Evolutionary conservation across 768 basidiomycete genomes (phyloP).

Genomic region (Leccinellum rugosiceps): DNA sequence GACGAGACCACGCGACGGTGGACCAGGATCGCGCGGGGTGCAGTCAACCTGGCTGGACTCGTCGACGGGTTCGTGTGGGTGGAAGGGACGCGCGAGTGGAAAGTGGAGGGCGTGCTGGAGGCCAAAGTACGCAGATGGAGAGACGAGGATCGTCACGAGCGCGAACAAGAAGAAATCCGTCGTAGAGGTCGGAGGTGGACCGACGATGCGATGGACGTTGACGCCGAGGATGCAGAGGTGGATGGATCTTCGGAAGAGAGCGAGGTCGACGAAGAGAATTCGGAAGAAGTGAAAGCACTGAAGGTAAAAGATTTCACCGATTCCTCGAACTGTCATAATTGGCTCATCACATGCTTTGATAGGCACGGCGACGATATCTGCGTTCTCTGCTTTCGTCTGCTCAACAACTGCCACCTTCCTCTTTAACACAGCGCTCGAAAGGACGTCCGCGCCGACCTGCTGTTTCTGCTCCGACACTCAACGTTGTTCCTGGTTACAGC

Average conservation of each 20-base stretch:
- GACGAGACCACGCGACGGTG: slow-evolving; percentile 57
- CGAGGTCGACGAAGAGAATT: slow-evolving; percentile 64
- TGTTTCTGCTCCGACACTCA: slow-evolving; percentile 41
- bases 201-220: slow-evolving; percentile 72
- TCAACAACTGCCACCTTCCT: slow-evolving; percentile 29
- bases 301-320: slow-evolving; percentile 50
- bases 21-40: slow-evolving; percentile 71
- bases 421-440: slow-evolving; percentile 28
- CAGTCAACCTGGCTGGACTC: slow-evolving; percentile 58
- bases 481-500: slow-evolving; percentile 81
- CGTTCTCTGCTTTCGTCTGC: slow-evolving; percentile 58
- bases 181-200: slow-evolving; percentile 58
- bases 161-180: slow-evolving; percentile 65
- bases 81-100: slow-evolving; percentile 58
- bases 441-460: slow-evolving; percentile 27
- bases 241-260: slow-evolving; percentile 43
- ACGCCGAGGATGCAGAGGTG: slow-evolving; percentile 49
- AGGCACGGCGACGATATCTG: slow-evolving; percentile 77
- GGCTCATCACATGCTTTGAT: slow-evolving; percentile 5
- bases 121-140: slow-evolving; percentile 70
- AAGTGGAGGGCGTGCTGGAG: slow-evolving; percentile 58
- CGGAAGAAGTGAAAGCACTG: slow-evolving; percentile 71
- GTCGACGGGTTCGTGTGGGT: slow-evolving; percentile 78
- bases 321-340: slow-evolving; percentile 2
- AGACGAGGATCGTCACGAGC: slow-evolving; percentile 64